Percentiles rank a stretch among this genome's conserved stretches.
Conservation (phyloP, 2,329 filamentous ascomycete species). For the Drechslerella dactyloides region DNA sequence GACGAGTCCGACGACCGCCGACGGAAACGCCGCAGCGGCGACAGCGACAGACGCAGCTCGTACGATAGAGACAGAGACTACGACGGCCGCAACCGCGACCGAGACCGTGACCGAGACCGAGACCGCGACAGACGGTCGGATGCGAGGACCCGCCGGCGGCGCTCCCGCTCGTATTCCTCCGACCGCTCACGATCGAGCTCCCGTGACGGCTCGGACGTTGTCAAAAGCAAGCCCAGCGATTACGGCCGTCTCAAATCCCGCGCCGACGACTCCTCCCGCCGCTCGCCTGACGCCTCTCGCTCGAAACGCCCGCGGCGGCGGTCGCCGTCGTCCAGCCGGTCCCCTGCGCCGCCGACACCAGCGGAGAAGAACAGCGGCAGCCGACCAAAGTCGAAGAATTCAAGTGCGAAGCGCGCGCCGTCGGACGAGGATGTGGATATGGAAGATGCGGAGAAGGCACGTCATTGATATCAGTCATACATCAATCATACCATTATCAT, state of each 20-base stretch:
- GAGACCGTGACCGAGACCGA: slow-evolving; percentile 34
- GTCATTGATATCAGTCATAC: slow-evolving; percentile 42
- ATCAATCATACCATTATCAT: too few relatives aligned
- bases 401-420: slow-evolving; percentile 7
- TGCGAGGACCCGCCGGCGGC: slow-evolving; percentile 27
- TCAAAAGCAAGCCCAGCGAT: slow-evolving; percentile 42
- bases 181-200: slow-evolving; percentile 49
- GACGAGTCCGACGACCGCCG: slow-evolving; percentile 32
- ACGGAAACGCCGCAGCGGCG: slow-evolving; percentile 25
- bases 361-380: slow-evolving; percentile 17
- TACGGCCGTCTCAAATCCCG: slow-evolving; percentile 42
- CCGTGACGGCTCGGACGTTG: slow-evolving; percentile 42
- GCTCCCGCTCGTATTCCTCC: slow-evolving; percentile 46
- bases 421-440: slow-evolving; percentile 46
- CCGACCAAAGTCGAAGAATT: slow-evolving; percentile 13
- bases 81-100: slow-evolving; percentile 15
- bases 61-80: slow-evolving; percentile 29
- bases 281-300: slow-evolving; percentile 38
- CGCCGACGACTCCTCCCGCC: slow-evolving; percentile 19
- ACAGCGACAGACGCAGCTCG: slow-evolving; percentile 25
- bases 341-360: slow-evolving; percentile 19
- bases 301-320: slow-evolving; percentile 42
- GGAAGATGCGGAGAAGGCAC: slow-evolving; percentile 51
- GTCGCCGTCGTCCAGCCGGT: slow-evolving; percentile 37
- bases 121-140: slow-evolving; percentile 33